phyloP scores from a whole-genome alignment of 495 filamentous ascomycete genomes.

The Letharia lupina region DNA sequence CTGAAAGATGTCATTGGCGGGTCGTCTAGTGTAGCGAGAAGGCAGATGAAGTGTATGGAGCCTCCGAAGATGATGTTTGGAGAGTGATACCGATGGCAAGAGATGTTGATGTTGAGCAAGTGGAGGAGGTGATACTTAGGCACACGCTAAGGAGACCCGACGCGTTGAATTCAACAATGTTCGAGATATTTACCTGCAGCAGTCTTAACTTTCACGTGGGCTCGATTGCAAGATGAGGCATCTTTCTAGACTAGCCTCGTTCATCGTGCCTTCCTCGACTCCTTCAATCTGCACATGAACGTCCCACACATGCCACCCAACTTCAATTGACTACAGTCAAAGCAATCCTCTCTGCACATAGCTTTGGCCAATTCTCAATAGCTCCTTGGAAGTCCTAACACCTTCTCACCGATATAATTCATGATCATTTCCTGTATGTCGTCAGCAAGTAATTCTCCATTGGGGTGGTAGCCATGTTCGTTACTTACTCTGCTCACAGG shows the following conservation, averaged over 20 bases:
- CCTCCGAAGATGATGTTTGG: neutral
- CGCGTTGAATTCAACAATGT: neutral
- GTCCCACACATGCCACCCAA: neutral
- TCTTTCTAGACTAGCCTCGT: neutral
- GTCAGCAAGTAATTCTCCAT: constrained; percentile 2
- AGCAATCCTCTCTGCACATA: neutral
- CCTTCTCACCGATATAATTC: constrained; percentile 71
- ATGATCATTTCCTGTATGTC: constrained; percentile 61
- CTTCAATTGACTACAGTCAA: neutral
- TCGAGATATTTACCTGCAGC: neutral
- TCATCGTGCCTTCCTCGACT: neutral
- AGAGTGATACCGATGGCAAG: neutral
- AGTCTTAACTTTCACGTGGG: neutral
- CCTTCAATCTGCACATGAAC: neutral
- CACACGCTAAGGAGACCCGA: constrained; percentile 3
- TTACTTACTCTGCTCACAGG: constrained; percentile 53
- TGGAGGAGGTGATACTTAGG: neutral
- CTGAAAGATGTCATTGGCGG: neutral
- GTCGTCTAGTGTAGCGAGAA: neutral
- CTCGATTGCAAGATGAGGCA: neutral
- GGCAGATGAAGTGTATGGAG: neutral
- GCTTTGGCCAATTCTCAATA: constrained; percentile 29
- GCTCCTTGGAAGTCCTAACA: constrained; percentile 47
- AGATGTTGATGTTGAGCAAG: neutral
- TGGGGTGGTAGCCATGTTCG: neutral